Conservation (phyloP, 345 rosid genomes). For the Laguncularia racemosa region DNA sequence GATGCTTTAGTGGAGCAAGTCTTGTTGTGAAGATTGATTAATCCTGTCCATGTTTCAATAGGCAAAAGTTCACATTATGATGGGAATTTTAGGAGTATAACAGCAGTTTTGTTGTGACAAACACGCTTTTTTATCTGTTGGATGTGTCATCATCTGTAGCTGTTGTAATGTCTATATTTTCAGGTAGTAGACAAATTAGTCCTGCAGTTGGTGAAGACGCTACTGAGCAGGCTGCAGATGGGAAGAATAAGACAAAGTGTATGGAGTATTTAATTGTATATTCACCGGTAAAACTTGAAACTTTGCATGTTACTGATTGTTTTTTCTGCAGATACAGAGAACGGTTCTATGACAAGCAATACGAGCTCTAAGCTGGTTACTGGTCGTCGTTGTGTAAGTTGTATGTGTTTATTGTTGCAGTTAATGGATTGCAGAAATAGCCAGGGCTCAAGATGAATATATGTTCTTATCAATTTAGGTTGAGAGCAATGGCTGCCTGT, state of each 20-base stretch:
- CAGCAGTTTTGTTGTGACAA: too few species aligned
- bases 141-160: not conserved
- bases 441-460: conserved; percentile 45
- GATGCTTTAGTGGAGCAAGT: too few species aligned
- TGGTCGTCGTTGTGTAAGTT: conserved; percentile 99
- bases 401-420: conserved; percentile 88
- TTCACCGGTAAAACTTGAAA: conserved; percentile 3
- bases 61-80: too few species aligned
- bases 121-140: too few species aligned
- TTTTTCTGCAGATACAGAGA: conserved; percentile 35
- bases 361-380: conserved; percentile 29
- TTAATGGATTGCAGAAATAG: conserved; percentile 30
- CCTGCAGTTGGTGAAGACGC: conserved; percentile 35
- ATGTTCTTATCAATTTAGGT: conserved; percentile 39
- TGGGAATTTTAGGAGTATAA: too few species aligned
- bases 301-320: conserved; percentile 10
- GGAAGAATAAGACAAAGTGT: conserved; percentile 34
- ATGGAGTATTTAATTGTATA: conserved; percentile 6
- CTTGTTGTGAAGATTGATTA: too few species aligned
- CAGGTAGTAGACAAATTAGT: conserved; percentile 42
- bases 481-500: conserved; percentile 45
- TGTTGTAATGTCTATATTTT: conserved; percentile 5
- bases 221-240: conserved; percentile 19
- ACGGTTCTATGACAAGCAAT: conserved; percentile 28
- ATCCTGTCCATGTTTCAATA: too few species aligned